Base-by-base conservation (phyloP, 2,329 filamentous ascomycete genomes). In the Cladophialophora yegresii region DNA sequence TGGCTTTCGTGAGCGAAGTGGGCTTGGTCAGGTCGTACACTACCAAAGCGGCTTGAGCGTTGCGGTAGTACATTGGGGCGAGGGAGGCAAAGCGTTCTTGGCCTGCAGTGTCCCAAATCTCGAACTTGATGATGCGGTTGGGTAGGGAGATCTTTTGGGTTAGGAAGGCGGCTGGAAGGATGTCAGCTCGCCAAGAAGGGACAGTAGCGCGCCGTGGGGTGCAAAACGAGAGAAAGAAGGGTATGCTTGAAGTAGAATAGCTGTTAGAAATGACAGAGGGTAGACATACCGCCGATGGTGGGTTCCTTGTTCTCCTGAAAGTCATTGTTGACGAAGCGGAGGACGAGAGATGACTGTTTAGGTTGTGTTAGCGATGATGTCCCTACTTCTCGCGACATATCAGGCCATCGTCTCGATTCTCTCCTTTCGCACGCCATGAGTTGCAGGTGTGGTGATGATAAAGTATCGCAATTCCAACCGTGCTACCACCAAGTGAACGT, bases 241-340 rank as follows among this genome's bases (percentile, higher is more conserved):
- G 26, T 28, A 28, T 16, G 36, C 13, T 16, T 26, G 10, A 45
- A 40, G 33, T 8, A 28, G 43, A 33, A 43, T 12, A 51, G 16
- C 28, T 30, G 51, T 20, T 23, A 16, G 16, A 26, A 49, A 13
- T 51, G 57, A 53, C 57, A 40, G 10, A 30, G 53, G 45, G 32
- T 51, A 53, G 47, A 66, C 84, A 70, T 85, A 96, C 92, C 92
- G 84, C 95, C 95, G 80, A 99, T 99, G 70, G 95, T 99, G 67
- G 95, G 95, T 79, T 99, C 95, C 84, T 98, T 98, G 81, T 98
- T 98, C 81, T 98, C 95, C 83, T 99, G 95, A 75, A 99, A 99
- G 80, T 98, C 93, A 81, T 99, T 95, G 85, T 98, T 98, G 77
- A 99, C 95, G 80, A 99, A 99, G 75, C 95, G 92, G 76, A 99